Base-by-base conservation (phyloP, 208 protist genomes). In the Crithidia thermophila region DNA sequence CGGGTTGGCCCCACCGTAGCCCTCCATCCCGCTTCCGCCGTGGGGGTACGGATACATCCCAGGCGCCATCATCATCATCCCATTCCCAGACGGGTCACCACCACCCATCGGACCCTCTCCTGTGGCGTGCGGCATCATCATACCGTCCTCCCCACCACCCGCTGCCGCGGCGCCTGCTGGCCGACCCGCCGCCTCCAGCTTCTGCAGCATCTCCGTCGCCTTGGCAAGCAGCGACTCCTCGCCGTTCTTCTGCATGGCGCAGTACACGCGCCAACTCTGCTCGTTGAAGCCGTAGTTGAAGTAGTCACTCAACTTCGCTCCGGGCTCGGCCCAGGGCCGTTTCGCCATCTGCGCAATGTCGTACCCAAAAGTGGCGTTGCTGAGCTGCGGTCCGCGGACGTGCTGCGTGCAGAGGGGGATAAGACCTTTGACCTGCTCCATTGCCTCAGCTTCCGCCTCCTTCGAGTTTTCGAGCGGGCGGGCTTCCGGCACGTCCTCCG, bases 261-360 rank as follows among this genome's bases (percentile, higher is more conserved):
- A 93, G 78, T 96, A 94, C 46, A 91, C 49, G 20, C 89, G 68
- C 91, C 91, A 96, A 53, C 84, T 96, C 21, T 63, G 73, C 62
- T 94, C 88, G 55, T 94, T 90, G 66, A 96, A 96, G 25, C 91
- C 91, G 69, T 94, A 96, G 80, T 96, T 96, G 72, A 96, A 96
- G 84, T 94, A 96, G 52, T 96, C 91, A 62, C 58, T 83, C 28
- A 81, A 43, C 71, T 94, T 93, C n/a, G 80, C 90, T 0, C 68
- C 86, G 2, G 90, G 90, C 39, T 89, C 80, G 11, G 77, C 70
- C 88, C 90, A 96, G 16, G 90, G 90, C 20, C 87, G 80, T 47
- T 82, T 75, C 50, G 80, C 58, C 87, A 96, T 96, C 43, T 88
- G 77, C 3, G 76, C 79, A 45, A 93, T 90, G 65, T 96, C 87